Conservation (phyloP, 306 rosid genomes). For the Cicer arietinum region DNA sequence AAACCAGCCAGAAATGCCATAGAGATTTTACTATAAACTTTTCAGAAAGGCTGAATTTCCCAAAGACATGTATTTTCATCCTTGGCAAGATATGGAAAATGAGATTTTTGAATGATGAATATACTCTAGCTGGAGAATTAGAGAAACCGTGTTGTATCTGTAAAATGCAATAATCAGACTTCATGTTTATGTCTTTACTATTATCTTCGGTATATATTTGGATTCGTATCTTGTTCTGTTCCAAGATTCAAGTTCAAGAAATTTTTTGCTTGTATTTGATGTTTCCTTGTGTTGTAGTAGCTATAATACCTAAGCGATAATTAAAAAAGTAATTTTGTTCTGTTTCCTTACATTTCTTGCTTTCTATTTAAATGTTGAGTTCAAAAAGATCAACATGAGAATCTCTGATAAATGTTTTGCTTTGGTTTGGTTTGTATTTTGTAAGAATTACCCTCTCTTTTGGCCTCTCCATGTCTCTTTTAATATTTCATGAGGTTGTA, state of each 20-base stretch:
- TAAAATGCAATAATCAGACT: conserved; percentile 23
- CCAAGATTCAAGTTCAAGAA: conserved; percentile 18
- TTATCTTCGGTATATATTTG: conserved; percentile 31
- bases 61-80: not conserved
- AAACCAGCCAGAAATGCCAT: not conserved
- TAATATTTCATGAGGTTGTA: conserved; percentile 28
- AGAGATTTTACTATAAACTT: not conserved
- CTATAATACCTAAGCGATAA: not conserved
- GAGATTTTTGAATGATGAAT: conserved; percentile 8
- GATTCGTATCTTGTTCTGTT: conserved; percentile 17
- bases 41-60: not conserved
- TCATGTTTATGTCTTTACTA: conserved; percentile 18
- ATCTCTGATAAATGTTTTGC: conserved; percentile 26
- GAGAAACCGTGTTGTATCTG: conserved; percentile 22
- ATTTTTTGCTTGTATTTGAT: conserved; percentile 3
- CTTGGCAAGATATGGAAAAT: not conserved
- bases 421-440: conserved; percentile 26
- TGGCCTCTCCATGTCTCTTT: conserved; percentile 20
- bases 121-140: conserved; percentile 25
- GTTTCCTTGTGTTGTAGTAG: conserved; percentile 9
- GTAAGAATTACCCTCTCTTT: conserved; percentile 17
- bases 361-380: conserved; percentile 35
- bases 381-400: not conserved
- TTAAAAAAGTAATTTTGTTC: conserved; percentile 18
- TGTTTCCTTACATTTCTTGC: conserved; percentile 28